Conservation (phyloP, 257 asterid species). For the Solanum pinnatisectum region DNA sequence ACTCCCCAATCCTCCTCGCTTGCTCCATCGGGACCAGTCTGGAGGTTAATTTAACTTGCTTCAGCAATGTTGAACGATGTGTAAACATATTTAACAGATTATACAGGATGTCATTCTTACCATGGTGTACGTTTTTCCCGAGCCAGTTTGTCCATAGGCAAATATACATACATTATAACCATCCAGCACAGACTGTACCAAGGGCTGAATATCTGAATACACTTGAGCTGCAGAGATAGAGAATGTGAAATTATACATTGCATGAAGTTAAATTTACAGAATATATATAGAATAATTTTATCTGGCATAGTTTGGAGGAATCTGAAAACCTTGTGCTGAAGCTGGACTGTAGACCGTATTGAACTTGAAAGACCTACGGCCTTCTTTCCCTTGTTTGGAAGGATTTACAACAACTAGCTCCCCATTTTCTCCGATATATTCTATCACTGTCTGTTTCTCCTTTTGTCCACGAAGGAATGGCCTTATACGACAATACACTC, state of each 20-base stretch:
- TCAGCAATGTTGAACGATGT: constrained; percentile 4
- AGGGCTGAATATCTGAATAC: constrained; percentile 68
- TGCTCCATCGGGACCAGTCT: constrained; percentile 90
- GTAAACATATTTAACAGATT: not conserved
- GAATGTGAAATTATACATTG: not conserved
- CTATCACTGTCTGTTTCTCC: constrained; percentile 58
- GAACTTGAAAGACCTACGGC: constrained; percentile 77
- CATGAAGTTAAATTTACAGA: not conserved
- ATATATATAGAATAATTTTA: not conserved
- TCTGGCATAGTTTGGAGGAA: not conserved
- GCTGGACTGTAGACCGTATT: constrained; percentile 63
- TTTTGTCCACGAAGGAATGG: constrained; percentile 82
- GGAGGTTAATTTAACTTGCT: constrained; percentile 4
- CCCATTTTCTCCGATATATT: constrained; percentile 78
- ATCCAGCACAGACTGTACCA: constrained; percentile 89
- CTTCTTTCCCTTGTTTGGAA: constrained; percentile 83
- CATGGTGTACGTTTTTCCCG: constrained; percentile 96
- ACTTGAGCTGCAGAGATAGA: constrained; percentile 55
- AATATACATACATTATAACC: constrained; percentile 91
- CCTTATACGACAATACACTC: constrained; percentile 92
- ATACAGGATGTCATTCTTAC: constrained; percentile 21
- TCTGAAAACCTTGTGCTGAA: constrained; percentile 73
- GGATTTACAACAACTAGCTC: constrained; percentile 69
- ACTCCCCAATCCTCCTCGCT: constrained; percentile 90
- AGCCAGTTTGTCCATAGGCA: constrained; percentile 98